Base-by-base conservation (phyloP, 495 filamentous ascomycete genomes). In the Astrothelium macrocarpum region DNA sequence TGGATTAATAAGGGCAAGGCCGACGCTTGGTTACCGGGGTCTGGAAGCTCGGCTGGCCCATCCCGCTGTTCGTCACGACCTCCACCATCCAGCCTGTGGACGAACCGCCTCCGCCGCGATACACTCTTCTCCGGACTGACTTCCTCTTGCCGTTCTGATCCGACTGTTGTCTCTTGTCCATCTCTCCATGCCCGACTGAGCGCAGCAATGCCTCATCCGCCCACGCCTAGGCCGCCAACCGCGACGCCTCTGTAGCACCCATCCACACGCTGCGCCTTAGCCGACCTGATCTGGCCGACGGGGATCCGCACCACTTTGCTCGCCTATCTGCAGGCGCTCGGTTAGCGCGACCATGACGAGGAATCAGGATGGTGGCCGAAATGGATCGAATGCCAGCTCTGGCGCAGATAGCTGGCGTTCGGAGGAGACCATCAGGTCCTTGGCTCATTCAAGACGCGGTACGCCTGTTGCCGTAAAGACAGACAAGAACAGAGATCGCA, bases 351-450 rank as follows among this genome's bases (percentile, higher is more conserved):
- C 74, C 71, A 85, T 87, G 84, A 81, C 82, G 70, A 79, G 80
- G 71, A 78, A 82, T 73, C 81, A 85, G 70, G 78, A 77, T 62
- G 72, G 66, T 59, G 76, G 71, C 67, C 80, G 83, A 71, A 80
- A 84, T 78, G 84, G 81, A 76, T 85, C 85, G 68, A 78, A 77
- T 71, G 82, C 82, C 75, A 84, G 82, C 80, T 81, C 84, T 53
- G 80, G 80, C 74, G 75, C 79, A 14, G 79, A 82, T 71, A 84
- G 81, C 73, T 81, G 78, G 70, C 77, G 79, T 61, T 85, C 84
- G 60, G 81, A 72, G 70, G 78, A 82, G 64, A 88, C 85, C 59
- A 74, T 84, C 64, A 82, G 79, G 71, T 64, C 61, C 67, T 79
- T 71, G 78, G 76, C n/a, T 73, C 78, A 7, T 80, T 78, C 60